These are phyloP conservation scores for Globisporangium barbulae DNA, from an alignment of 352 stramenopile genomes.

Conservation along the genomic window DNA sequence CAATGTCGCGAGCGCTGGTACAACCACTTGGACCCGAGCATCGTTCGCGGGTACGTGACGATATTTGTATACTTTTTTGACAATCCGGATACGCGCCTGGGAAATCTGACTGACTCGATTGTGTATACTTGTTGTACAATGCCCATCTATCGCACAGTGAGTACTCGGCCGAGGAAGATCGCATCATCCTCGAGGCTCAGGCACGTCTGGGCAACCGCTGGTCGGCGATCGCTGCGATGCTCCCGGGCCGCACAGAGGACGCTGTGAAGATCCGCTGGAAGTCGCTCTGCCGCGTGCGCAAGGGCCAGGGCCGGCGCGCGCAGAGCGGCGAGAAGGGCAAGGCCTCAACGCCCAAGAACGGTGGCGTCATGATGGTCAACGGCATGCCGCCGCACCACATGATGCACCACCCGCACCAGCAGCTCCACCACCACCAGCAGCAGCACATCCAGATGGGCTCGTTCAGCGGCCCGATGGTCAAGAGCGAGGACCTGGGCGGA, in stretches of 20 bases:
- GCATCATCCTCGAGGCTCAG: conserved; percentile 85
- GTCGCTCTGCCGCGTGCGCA: conserved; percentile 77
- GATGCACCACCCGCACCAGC: conserved; percentile 15
- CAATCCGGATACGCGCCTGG: background rate
- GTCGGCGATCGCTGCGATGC: conserved; percentile 87
- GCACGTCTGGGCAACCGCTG: conserved; percentile 83
- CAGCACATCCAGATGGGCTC: conserved; percentile 1
- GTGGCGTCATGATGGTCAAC: conserved; percentile 3
- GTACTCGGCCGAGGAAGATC: conserved; percentile 85
- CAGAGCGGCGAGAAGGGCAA: conserved; percentile 40
- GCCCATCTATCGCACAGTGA: conserved; percentile 27
- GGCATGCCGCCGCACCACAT: conserved; percentile 15
- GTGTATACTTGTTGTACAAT: background rate
- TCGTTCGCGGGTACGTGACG: conserved; percentile 5
- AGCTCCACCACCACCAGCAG: background rate
- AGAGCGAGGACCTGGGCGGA: conserved; percentile 59
- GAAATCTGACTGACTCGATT: conserved; percentile 4
- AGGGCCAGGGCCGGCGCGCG: conserved; percentile 47
- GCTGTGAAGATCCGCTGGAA: conserved; percentile 92
- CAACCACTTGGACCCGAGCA: conserved; percentile 89
- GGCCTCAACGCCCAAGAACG: conserved; percentile 22
- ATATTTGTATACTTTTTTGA: background rate
- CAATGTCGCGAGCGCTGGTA: conserved; percentile 96
- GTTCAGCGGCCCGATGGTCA: conserved; percentile 55
- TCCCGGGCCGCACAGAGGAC: conserved; percentile 88